Evolutionary conservation across 768 basidiomycete genomes (phyloP), one percentile per base, ranked within the genome.

Genomic region (Suillus weaverae): DNA sequence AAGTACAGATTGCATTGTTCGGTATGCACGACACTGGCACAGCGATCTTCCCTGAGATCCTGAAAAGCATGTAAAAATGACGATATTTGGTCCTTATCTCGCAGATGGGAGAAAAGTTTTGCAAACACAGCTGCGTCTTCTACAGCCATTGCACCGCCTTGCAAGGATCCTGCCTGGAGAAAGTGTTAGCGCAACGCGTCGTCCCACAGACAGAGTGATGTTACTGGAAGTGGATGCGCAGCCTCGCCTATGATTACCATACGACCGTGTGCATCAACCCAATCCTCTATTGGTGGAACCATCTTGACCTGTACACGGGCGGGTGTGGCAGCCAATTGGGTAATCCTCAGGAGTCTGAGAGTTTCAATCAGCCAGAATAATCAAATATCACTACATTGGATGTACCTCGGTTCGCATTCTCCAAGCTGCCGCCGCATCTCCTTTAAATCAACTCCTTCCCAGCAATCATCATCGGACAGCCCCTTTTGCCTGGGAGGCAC

Each of bases 61-160:
- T 88, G 85, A 70, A 85, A 83, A 11, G 85, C 87, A 36, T 78
- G 72, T 62, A 88, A 74, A 56, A 89, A 74, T 16, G 79, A 79
- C 1, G 83, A 76, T 41, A 89, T 76, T 68, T 89, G 84, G 5
- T 81, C 78, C 55, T 74, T 72, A 44, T 76, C 69, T 53, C 78
- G 76, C 4, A 89, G 77, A 59, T 82, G 81, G 22, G 84, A 81
- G 70, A 89, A 88, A n/a, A 89, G 80, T 56, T 78, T 81, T 22
- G 83, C 86, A 20, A 89, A 73, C 5, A 84, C 83, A 62, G 86
- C 85, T 0, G 87, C 86, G 67, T 89, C 89, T 74, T 90, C 89
- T 26, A 89, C 76, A 5, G 79, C 80, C 62, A 88, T 77, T 13
- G 81, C 81, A 1, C 83, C 79, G 32, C 80, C 79, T 70, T 88